These are phyloP conservation scores for Dovyalis caffra DNA, from an alignment of 345 rosid species.

Conservation along the genomic window DNA sequence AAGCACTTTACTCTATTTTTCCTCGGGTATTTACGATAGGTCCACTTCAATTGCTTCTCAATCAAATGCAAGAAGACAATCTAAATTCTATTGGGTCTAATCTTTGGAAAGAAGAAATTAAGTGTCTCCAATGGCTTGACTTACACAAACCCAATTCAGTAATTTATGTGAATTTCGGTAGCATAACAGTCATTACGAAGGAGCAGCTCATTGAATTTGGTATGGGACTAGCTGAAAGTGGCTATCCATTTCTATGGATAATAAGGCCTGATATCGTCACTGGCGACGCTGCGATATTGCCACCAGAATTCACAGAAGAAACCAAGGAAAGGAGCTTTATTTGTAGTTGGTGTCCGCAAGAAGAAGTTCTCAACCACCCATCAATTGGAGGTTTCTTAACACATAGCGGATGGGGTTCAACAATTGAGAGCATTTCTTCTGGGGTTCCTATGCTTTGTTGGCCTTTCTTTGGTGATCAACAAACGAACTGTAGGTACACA, in stretches of 20 bases:
- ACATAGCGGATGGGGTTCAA: slow-evolving; percentile 11
- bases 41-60: slow-evolving; percentile 16
- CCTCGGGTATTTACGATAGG: slow-evolving; percentile 28
- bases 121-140: slow-evolving; percentile 20
- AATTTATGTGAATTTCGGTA: slow-evolving; percentile 27
- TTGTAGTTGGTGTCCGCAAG: background rate
- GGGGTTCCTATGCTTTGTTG: slow-evolving; percentile 19
- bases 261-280: background rate
- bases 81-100: background rate
- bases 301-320: background rate
- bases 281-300: background rate
- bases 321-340: background rate
- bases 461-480: slow-evolving; percentile 20
- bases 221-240: slow-evolving; percentile 23
- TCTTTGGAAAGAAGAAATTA: slow-evolving; percentile 24
- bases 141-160: slow-evolving; percentile 14
- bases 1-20: background rate
- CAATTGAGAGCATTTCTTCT: slow-evolving; percentile 11
- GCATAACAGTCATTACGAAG: slow-evolving; percentile 8
- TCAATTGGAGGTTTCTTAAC: background rate
- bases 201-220: slow-evolving; percentile 15
- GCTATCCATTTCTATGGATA: background rate
- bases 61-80: background rate
- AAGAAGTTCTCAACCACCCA: background rate
- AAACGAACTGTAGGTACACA: slow-evolving; percentile 12